Evolutionary conservation across 805 yeast species (phyloP).

Genomic region (Wickerhamiella allomyrinae): DNA sequence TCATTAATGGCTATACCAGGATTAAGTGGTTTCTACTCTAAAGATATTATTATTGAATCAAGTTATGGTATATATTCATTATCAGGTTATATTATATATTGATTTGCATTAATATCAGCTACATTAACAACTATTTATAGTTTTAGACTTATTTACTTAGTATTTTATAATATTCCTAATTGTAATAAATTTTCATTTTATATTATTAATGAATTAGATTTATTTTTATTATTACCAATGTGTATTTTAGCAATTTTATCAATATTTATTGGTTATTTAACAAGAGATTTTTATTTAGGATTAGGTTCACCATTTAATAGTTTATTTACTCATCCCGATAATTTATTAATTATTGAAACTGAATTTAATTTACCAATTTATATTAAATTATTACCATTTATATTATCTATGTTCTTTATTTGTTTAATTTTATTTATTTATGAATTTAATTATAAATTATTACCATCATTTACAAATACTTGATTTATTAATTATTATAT

Average conservation of each 20-base stretch:
- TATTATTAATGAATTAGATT: slow-evolving; percentile 14
- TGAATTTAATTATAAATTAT: slow-evolving; percentile 14
- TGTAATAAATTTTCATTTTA: slow-evolving; percentile 12
- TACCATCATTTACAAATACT: slow-evolving; percentile 11
- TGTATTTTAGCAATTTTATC: slow-evolving; percentile 16
- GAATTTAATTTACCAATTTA: slow-evolving; percentile 14
- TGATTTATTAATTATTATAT: slow-evolving; percentile 4
- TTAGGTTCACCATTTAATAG: slow-evolving; percentile 16
- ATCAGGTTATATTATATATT: slow-evolving; percentile 16
- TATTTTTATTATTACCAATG: slow-evolving; percentile 16
- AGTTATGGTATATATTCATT: slow-evolving; percentile 14
- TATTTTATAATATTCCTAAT: slow-evolving; percentile 14
- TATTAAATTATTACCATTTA: slow-evolving; percentile 15
- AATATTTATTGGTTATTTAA: slow-evolving; percentile 17
- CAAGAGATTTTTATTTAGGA: slow-evolving; percentile 18
- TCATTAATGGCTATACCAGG: slow-evolving; percentile 18
- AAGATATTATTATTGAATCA: slow-evolving; percentile 18
- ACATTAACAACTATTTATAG: slow-evolving; percentile 18
- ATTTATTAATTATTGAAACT: slow-evolving; percentile 14
- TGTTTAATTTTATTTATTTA: slow-evolving; percentile 11
- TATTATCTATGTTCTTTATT: slow-evolving; percentile 4
- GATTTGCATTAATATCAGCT: slow-evolving; percentile 17
- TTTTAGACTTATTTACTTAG: slow-evolving; percentile 16
- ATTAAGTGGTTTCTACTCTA: slow-evolving; percentile 18
- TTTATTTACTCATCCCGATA: slow-evolving; percentile 17